phyloP scores from a whole-genome alignment of 805 yeast genomes.

The Teunomyces panamensis region DNA sequence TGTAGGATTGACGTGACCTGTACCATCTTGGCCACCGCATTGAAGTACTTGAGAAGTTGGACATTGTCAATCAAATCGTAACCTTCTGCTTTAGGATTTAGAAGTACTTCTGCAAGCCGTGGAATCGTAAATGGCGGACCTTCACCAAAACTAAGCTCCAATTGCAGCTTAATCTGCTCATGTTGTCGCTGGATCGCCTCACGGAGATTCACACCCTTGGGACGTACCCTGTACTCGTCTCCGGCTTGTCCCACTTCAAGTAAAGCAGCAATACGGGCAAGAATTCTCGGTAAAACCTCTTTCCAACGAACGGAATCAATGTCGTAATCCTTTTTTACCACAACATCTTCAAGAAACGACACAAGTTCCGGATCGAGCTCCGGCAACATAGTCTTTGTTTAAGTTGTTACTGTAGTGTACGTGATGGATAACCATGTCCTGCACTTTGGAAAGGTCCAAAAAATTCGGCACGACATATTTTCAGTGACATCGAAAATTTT shows the following conservation, averaged over 20 bases:
- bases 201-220: constrained; percentile 10
- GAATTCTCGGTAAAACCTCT: constrained; percentile 9
- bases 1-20: constrained; percentile 26
- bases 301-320: constrained; percentile 7
- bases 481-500: constrained; percentile 6
- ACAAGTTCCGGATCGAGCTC: not conserved
- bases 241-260: constrained; percentile 7
- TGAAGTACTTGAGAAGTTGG: constrained; percentile 41
- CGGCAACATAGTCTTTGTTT: not conserved
- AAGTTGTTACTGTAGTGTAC: no score
- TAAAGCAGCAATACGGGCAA: constrained; percentile 7
- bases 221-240: constrained; percentile 8
- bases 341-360: not conserved
- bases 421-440: not conserved
- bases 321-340: not conserved
- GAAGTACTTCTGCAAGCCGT: constrained; percentile 45
- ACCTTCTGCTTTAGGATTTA: constrained; percentile 35
- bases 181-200: not conserved
- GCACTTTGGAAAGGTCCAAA: not conserved
- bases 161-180: constrained; percentile 35
- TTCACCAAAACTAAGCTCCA: constrained; percentile 22
- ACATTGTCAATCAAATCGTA: constrained; percentile 27
- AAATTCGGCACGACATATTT: constrained; percentile 1
- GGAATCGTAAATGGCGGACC: constrained; percentile 48
- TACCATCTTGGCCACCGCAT: constrained; percentile 36